Evolutionary conservation across 495 filamentous ascomycete genomes (phyloP).

Genomic region (Pyronema omphalodes): DNA sequence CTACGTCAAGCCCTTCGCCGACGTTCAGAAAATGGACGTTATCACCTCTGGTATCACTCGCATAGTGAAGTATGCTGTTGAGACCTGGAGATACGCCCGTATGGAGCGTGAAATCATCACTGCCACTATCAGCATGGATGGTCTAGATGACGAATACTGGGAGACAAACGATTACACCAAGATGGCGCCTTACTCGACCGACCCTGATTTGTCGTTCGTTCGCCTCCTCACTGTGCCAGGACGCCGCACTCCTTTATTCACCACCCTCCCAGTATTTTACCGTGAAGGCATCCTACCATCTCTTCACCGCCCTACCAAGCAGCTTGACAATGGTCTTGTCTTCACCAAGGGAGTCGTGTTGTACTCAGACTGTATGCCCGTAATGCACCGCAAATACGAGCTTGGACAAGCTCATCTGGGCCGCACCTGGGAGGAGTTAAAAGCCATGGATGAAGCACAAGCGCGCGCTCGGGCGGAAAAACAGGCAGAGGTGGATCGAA

Average conservation of each 20-base stretch:
- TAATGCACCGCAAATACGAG: constrained; percentile 34
- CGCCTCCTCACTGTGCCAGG: constrained; percentile 12
- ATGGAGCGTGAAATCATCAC: constrained; percentile 43
- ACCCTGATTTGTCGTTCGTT: constrained; percentile 4
- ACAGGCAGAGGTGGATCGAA: neutral
- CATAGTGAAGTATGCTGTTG: constrained; percentile 44
- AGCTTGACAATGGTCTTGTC: constrained; percentile 36
- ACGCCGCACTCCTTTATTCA: constrained; percentile 29
- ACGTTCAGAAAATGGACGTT: constrained; percentile 35
- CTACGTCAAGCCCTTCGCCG: constrained; percentile 40
- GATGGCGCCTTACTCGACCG: constrained; percentile 17
- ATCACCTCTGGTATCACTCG: constrained; percentile 34
- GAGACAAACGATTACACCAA: constrained; percentile 27
- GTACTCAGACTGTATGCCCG: constrained; percentile 36
- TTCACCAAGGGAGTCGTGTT: constrained; percentile 36
- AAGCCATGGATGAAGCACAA: neutral
- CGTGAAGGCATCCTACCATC: constrained; percentile 30
- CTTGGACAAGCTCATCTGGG: constrained; percentile 19
- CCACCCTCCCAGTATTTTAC: constrained; percentile 37
- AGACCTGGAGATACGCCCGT: constrained; percentile 45
- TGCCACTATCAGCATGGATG: constrained; percentile 34
- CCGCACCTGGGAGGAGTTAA: neutral
- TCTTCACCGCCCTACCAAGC: constrained; percentile 24
- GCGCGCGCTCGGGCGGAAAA: neutral
- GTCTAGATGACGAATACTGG: constrained; percentile 30